Conservation (phyloP, 2,329 filamentous ascomycete species). For the Falciphora oryzae region DNA sequence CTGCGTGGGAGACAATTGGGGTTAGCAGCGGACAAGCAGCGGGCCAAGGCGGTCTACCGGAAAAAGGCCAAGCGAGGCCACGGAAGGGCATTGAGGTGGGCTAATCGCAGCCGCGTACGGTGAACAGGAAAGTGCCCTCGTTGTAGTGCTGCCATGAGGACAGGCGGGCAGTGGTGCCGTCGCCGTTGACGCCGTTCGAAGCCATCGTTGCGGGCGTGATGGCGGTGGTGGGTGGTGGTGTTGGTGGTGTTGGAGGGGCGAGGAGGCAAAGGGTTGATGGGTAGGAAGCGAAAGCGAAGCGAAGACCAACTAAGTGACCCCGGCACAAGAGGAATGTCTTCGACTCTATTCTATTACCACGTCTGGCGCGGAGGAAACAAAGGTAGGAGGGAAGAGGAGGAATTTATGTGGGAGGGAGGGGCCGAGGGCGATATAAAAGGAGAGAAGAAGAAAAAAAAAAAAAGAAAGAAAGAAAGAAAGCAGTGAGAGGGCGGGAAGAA, state of each 20-base stretch:
- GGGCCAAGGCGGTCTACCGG: neutral
- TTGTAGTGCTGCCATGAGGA: conserved; percentile 44
- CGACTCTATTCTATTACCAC: no score
- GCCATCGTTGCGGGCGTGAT: conserved; percentile 25
- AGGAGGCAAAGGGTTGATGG: neutral
- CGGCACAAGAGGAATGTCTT: neutral
- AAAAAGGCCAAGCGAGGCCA: conserved; percentile 5
- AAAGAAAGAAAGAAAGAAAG: neutral
- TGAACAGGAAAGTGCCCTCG: conserved; percentile 76
- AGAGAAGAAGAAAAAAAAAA: conserved; percentile 8
- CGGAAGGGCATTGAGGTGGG: neutral
- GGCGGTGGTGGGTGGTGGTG: neutral
- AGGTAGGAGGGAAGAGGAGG: neutral
- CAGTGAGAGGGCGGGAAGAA: no score
- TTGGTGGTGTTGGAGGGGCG: neutral
- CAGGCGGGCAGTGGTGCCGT: conserved; percentile 15
- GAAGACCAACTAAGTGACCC: neutral
- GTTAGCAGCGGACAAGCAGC: neutral
- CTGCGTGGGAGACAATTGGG: conserved; percentile 27
- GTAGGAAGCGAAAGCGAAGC: conserved; percentile 2
- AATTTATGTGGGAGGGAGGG: neutral
- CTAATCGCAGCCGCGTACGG: conserved; percentile 40
- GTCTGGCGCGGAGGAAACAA: neutral
- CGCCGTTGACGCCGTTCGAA: conserved; percentile 29
- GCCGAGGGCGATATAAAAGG: neutral